Evolutionary conservation across 106 monocot species (phyloP), one percentile per base, ranked within the genome.

Genomic region (Ottelia alismoides): DNA sequence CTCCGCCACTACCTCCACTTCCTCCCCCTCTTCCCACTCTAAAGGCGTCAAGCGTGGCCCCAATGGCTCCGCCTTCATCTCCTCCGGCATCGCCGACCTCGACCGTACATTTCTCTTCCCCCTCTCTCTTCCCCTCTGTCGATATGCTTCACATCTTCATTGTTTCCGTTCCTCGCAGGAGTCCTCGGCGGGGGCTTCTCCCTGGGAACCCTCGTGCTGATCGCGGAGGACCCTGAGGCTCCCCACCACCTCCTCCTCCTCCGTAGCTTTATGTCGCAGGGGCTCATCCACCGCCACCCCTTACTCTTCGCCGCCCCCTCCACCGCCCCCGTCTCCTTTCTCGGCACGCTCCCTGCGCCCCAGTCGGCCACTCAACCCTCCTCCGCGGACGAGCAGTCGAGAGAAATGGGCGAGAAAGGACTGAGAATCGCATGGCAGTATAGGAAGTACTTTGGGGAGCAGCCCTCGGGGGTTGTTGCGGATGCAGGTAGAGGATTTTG

Each of bases 351-450:
- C 10, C 94, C 94, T 2, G 48, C 79, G 20, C 83, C 83, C 2
- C 40, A 67, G 14, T 53, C 63, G 11, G 49, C 67, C 7, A n/a
- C 61, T 18, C 48, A 27, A 18, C 28, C 30, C 14, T 10, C 50
- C 22, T 22, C 1, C 9, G 62, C 44, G 25, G 45, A 71, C 25
- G 71, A 65, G 16, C 49, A 77, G 70, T 6, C 40, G 6, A 16
- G 10, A 43, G 40, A 16, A 43, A 16, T 43, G 6, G 10, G 40
- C 27, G 20, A 3, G 5, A 77, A 77, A 66, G 76, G 68, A 11
- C 64, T 88, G 64, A 68, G 88, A 55, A 94, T 94, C 31, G 94
- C 94, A 10, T 94, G 94, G 94, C 94, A 88, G 63, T 94, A 94
- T 68, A 94, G 78, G 76, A 94, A 94, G 61, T 94, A 94, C 30